Conservation (phyloP, 352 stramenopile species). For the Phytopythium aichiense region DNA sequence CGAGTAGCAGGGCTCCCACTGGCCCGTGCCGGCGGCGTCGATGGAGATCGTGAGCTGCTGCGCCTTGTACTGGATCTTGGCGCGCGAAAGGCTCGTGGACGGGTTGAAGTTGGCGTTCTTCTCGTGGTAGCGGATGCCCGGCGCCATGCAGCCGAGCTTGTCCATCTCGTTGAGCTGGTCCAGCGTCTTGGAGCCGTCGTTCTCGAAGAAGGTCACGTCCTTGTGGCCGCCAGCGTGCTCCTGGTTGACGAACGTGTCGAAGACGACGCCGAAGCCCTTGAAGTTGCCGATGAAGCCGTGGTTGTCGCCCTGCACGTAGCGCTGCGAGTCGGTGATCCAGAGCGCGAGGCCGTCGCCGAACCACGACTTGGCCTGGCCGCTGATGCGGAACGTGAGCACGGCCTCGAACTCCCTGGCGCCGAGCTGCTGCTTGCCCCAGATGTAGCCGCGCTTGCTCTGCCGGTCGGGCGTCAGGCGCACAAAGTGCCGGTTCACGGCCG, state of each 20-base stretch:
- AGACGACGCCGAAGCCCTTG: conserved; percentile 70
- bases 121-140: conserved; percentile 77
- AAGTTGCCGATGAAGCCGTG: conserved; percentile 78
- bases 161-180: conserved; percentile 70
- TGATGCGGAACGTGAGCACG: conserved; percentile 83
- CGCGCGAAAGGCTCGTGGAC: conserved; percentile 76
- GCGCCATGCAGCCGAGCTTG: conserved; percentile 74
- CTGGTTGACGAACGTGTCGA: conserved; percentile 85
- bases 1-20: conserved; percentile 68
- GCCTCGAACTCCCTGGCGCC: conserved; percentile 61
- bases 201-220: conserved; percentile 81
- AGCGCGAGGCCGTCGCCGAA: conserved; percentile 79
- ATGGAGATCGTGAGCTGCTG: conserved; percentile 67
- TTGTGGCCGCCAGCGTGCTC: conserved; percentile 78
- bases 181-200: conserved; percentile 70
- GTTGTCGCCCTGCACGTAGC: conserved; percentile 63
- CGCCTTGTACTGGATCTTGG: conserved; percentile 77
- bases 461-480: conserved; percentile 74
- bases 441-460: conserved; percentile 67
- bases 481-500: conserved; percentile 78
- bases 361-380: conserved; percentile 64
- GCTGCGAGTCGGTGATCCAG: conserved; percentile 61
- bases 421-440: conserved; percentile 73
- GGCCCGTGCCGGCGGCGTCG: conserved; percentile 64
- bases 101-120: conserved; percentile 73